A percentile compares a stretch with the other conserved stretches of the same genome.
phyloP scores from a whole-genome alignment of 2,329 filamentous ascomycete genomes.

The Nakataea oryzae region DNA sequence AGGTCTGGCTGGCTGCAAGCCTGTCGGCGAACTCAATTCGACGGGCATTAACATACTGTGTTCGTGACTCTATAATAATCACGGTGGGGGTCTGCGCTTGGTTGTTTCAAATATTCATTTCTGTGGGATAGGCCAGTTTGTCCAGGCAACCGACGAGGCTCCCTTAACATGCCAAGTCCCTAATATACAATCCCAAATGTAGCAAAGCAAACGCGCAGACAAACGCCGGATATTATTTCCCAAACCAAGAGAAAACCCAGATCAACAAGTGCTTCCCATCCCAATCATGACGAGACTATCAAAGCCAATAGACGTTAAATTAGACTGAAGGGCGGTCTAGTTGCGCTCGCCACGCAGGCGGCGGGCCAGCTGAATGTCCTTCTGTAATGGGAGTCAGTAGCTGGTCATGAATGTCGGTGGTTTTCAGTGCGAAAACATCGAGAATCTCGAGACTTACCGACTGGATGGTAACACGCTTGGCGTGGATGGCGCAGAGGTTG shows the following conservation, averaged over 20 bases:
- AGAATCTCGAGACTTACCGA: slow-evolving; percentile 32
- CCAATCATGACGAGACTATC: neutral
- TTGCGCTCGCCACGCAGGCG: slow-evolving; percentile 91
- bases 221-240: slow-evolving; percentile 24
- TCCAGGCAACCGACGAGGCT: neutral
- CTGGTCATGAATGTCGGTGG: too few relatives aligned
- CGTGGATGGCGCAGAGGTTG: slow-evolving; percentile 97
- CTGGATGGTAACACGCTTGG: slow-evolving; percentile 98
- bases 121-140: neutral
- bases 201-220: slow-evolving; percentile 21
- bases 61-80: too few relatives aligned
- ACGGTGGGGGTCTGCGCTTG: too few relatives aligned
- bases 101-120: slow-evolving; percentile 2
- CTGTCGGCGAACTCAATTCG: too few relatives aligned
- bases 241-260: slow-evolving; percentile 23
- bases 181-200: slow-evolving; percentile 35
- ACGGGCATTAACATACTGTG: too few relatives aligned
- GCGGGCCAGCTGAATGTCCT: slow-evolving; percentile 94
- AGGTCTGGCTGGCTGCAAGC: too few relatives aligned
- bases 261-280: slow-evolving; percentile 26
- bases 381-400: slow-evolving; percentile 54
- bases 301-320: slow-evolving; percentile 12
- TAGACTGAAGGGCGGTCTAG: slow-evolving; percentile 34
- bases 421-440: neutral
- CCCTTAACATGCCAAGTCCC: neutral